Evolutionary conservation across 208 protist genomes (phyloP).

Genomic region (Trypanosoma lewisi): DNA sequence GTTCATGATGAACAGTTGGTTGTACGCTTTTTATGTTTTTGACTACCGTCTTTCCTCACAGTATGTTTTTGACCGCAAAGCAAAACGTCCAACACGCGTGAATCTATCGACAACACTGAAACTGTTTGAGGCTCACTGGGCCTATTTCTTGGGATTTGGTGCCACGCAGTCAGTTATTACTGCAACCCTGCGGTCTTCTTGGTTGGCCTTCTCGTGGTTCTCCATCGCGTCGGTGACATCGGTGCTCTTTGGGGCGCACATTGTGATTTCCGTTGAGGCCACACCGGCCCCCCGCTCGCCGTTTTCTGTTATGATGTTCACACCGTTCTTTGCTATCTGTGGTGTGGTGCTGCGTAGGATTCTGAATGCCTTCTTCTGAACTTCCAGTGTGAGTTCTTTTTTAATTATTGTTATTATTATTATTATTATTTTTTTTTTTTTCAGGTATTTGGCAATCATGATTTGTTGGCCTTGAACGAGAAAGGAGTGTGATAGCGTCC

Average conservation of each 20-base stretch:
- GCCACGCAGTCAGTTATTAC: constrained; percentile 37
- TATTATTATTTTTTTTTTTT: constrained; percentile 13
- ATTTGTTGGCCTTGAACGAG: constrained; percentile 9
- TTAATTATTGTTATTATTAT: too few relatives aligned
- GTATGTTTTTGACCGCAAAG: constrained; percentile 20
- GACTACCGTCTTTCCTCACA: constrained; percentile 52
- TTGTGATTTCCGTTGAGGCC: constrained; percentile 47
- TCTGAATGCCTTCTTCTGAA: too few relatives aligned
- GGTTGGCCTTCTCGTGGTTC: constrained; percentile 25
- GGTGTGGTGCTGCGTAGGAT: constrained; percentile 2
- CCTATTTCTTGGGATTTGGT: constrained; percentile 69
- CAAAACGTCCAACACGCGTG: constrained; percentile 6
- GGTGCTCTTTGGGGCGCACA: constrained; percentile 55
- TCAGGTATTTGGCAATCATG: constrained; percentile 27
- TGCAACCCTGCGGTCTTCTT: constrained; percentile 22
- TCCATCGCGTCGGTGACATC: constrained; percentile 47
- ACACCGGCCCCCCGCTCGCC: constrained; percentile 34
- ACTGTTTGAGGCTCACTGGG: constrained; percentile 57
- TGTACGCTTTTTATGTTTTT: constrained; percentile 77
- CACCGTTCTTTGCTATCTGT: constrained; percentile 43
- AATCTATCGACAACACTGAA: constrained; percentile 34
- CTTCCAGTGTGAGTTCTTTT: too few relatives aligned
- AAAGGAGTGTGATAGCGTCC: constrained; percentile 1
- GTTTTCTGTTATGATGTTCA: constrained; percentile 43
- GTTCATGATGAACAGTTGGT: constrained; percentile 49